Base-by-base conservation (phyloP, 441 rosid species). In the Jatropha multifida region DNA sequence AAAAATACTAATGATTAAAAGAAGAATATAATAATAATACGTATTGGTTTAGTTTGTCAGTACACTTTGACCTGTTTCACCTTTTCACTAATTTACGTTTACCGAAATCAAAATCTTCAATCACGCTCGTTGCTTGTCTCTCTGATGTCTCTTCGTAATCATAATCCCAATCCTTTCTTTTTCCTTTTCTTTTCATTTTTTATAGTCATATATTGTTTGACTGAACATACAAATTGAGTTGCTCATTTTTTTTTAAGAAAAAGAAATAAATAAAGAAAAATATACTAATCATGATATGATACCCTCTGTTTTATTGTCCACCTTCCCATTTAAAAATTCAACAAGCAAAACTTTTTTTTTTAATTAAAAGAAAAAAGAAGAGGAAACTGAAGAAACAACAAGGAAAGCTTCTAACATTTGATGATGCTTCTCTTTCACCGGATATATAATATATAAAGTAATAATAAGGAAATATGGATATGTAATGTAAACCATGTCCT, bases 401-500 rank as follows among this genome's bases (percentile, higher is more conserved):
- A 44, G 74, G 83, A 72, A 76, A 81, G 77, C 59, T 56, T 74
- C 52, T 41, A 54, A 49, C 5, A 76, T 38, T 76, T 76, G 73
- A 54, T 69, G 74, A 78, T 80, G 85, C 83, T 81, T 85, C 80
- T 72, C 49, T 72, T 68, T 72, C 85, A 78, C 82, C 20, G 77
- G 55, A 73, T 51, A 69, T 63, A 68, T 66, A 58, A 68, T 44
- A 81, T 55, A 37, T 20, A n/a, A 14, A 27, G 51, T 12, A 42
- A n/a, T 38, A 41, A 23, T 23, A 40, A 68, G 55, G 32, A 51
- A 54, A 40, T 60, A 61, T 61, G 46, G 60, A 37, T 27, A 62
- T 69, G 83, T 78, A 71, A 73, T 69, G 78, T 79, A 80, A 82
- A 81, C 83, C 85, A 77, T 78, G 78, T 78, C 83, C 69, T 76